Conservation (phyloP, 75 land plant species). For the Chamaecyparis obtusa region DNA sequence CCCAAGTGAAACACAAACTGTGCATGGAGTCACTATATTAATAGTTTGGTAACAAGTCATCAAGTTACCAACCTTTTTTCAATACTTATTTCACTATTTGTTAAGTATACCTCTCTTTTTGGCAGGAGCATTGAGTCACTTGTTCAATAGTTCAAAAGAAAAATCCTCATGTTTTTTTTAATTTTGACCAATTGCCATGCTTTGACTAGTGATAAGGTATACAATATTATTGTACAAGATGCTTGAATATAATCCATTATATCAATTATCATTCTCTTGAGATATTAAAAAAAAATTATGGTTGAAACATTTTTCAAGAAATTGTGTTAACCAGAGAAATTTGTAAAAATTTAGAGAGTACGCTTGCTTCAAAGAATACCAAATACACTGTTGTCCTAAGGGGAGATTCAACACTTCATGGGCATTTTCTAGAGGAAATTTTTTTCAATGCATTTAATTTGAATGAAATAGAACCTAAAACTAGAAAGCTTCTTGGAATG, state of each 20-base stretch:
- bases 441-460: background rate
- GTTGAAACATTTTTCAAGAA: slow-evolving; percentile 49
- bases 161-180: slow-evolving; percentile 80
- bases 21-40: slow-evolving; percentile 88
- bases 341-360: slow-evolving; percentile 63
- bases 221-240: background rate
- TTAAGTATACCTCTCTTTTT: background rate
- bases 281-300: background rate
- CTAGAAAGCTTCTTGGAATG: too few species aligned
- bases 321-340: slow-evolving; percentile 63
- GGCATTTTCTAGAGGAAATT: slow-evolving; percentile 96
- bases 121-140: slow-evolving; percentile 75
- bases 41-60: slow-evolving; percentile 74
- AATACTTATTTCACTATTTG: background rate
- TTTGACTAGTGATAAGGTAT: slow-evolving; percentile 83
- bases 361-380: slow-evolving; percentile 45
- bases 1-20: slow-evolving; percentile 99
- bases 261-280: background rate
- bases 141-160: slow-evolving; percentile 65
- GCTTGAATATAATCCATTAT: background rate
- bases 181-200: slow-evolving; percentile 93
- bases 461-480: too few species aligned
- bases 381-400: slow-evolving; percentile 86
- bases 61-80: background rate
- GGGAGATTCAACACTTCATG: slow-evolving; percentile 98